Conservation (phyloP, 2,329 filamentous ascomycete genomes). For the Boeremia lycopersici region DNA sequence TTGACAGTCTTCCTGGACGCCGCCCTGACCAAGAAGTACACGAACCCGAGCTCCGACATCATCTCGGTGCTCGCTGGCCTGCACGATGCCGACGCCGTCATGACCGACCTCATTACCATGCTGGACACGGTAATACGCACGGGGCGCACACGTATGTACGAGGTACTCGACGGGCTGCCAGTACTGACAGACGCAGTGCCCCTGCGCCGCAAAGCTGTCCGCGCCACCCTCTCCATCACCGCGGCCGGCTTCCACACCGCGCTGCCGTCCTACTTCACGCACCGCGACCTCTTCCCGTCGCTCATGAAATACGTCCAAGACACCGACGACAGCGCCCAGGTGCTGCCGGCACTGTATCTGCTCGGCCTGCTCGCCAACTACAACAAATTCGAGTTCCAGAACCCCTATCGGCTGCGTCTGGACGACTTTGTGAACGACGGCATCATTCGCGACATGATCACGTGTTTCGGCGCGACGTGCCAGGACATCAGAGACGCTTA, state of each 20-base stretch:
- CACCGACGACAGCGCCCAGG: conserved; percentile 65
- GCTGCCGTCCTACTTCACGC: conserved; percentile 91
- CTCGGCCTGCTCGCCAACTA: conserved; percentile 92
- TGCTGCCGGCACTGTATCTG: conserved; percentile 76
- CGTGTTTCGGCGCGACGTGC: conserved; percentile 76
- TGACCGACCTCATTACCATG: conserved; percentile 84
- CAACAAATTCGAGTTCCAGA: conserved; percentile 99
- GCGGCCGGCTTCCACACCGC: conserved; percentile 97
- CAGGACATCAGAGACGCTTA: conserved; percentile 73
- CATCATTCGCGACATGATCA: conserved; percentile 81
- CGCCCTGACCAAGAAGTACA: conserved; percentile 86
- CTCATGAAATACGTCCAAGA: conserved; percentile 95
- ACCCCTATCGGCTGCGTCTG: conserved; percentile 88
- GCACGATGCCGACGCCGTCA: conserved; percentile 83
- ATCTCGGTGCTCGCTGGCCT: conserved; percentile 89
- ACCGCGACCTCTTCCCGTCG: conserved; percentile 90
- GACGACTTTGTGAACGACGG: conserved; percentile 95
- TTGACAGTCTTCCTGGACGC: conserved; percentile 85
- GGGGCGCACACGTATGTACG: conserved; percentile 71
- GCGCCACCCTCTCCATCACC: conserved; percentile 80
- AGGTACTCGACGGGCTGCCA: no score
- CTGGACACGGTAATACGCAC: conserved; percentile 83
- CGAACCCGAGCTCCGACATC: conserved; percentile 92
- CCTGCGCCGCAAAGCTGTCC: conserved; percentile 77
- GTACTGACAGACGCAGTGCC: conserved; percentile 60